phyloP scores from a whole-genome alignment of 1,284 basidiomycete genomes.

The Leccinum pachyderme region DNA sequence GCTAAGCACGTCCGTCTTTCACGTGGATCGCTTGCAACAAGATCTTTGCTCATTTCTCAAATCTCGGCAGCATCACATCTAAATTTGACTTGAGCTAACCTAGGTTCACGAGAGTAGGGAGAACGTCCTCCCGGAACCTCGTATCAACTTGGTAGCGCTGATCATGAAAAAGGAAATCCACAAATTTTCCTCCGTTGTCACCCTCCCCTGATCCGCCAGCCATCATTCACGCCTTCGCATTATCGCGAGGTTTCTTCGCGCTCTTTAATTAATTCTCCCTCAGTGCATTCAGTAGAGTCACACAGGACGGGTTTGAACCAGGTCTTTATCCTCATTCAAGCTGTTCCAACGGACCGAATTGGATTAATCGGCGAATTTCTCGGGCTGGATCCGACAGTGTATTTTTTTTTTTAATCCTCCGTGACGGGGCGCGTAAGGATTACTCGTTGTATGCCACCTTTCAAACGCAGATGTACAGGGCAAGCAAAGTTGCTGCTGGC shows the following conservation, averaged over 20 bases:
- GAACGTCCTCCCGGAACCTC: conserved; percentile 7
- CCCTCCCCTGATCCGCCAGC: conserved; percentile 32
- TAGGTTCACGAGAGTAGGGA: conserved; percentile 6
- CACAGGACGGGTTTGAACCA: conserved; percentile 11
- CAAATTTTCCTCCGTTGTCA: conserved; percentile 15
- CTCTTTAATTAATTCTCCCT: conserved; percentile 29
- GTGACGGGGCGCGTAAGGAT: conserved; percentile 10
- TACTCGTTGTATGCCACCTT: conserved; percentile 9
- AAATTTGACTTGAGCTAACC: conserved; percentile 3
- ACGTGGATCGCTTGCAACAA: conserved; percentile 11
- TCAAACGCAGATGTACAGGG: conserved; percentile 10
- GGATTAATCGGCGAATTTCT: conserved; percentile 19
- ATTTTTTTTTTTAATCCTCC: conserved; percentile 3
- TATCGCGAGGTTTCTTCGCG: conserved; percentile 32
- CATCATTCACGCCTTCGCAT: conserved; percentile 32
- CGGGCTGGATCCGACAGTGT: conserved; percentile 11
- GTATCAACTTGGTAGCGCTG: conserved; percentile 16
- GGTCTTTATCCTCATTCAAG: conserved; percentile 14
- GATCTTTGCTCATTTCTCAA: conserved; percentile 6
- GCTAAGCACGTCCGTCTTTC: conserved; percentile 18
- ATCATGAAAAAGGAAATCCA: conserved; percentile 33
- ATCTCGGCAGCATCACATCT: not conserved
- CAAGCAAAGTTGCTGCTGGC: conserved; percentile 6
- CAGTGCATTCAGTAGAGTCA: conserved; percentile 12
- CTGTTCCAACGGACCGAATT: conserved; percentile 9